phyloP scores from a whole-genome alignment of 2,329 filamentous ascomycete species.

The Phyllachora maydis region DNA sequence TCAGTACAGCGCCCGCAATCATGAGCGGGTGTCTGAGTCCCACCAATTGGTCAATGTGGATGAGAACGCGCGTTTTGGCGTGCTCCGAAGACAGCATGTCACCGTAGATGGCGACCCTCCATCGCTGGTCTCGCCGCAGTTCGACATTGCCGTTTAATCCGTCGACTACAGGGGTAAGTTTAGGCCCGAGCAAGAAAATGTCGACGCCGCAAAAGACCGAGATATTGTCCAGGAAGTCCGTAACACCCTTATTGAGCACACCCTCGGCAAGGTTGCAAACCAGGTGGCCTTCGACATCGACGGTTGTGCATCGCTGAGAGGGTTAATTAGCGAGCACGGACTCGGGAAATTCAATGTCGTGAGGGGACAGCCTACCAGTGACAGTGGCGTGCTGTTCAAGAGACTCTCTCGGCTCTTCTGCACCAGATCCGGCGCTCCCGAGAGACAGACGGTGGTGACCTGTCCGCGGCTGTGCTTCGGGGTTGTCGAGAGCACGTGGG shows the following conservation, averaged over 20 bases:
- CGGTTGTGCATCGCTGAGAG: conserved; percentile 64
- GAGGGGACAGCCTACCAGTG: conserved; percentile 45
- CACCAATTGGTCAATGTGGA: conserved; percentile 93
- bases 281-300: conserved; percentile 82
- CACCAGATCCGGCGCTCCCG: conserved; percentile 70
- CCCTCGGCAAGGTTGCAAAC: conserved; percentile 54
- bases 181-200: conserved; percentile 86
- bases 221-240: conserved; percentile 71
- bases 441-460: conserved; percentile 79
- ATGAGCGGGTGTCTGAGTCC: conserved; percentile 8
- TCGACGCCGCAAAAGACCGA: conserved; percentile 83
- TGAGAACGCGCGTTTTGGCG: conserved; percentile 85
- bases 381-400: conserved; percentile 78
- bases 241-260: conserved; percentile 53
- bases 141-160: conserved; percentile 59
- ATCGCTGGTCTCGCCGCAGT: conserved; percentile 72
- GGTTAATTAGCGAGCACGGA: conserved; percentile 2
- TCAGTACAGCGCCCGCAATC: conserved; percentile 8
- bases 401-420: conserved; percentile 80
- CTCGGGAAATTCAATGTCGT: too few relatives aligned
- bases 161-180: conserved; percentile 59
- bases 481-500: conserved; percentile 64
- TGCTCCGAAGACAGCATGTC: conserved; percentile 92
- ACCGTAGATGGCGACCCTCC: conserved; percentile 84
- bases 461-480: conserved; percentile 49